Evolutionary conservation across 306 rosid species (phyloP), one percentile per base, ranked within the genome.

Genomic region (Medicago ruthenica): DNA sequence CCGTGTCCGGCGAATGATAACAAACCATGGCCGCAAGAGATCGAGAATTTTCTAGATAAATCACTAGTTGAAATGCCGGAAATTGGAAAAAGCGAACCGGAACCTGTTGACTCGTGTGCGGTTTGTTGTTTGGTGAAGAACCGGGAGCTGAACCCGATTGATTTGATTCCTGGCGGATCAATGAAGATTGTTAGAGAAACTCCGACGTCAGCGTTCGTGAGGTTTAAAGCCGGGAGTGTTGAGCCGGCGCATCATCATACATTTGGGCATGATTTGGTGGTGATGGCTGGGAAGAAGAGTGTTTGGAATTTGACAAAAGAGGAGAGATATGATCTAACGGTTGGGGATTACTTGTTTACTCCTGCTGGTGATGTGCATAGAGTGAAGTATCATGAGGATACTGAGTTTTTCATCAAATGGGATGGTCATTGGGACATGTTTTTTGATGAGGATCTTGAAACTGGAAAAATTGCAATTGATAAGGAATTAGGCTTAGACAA

Each of bases 231-330:
- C 0, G 96, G 96, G 75, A 91, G 93, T 42, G 93, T 91, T 14
- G 98, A 93, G 76, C 98, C 96, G 10, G 98, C 97, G 8, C 98
- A 93, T 27, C 97, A 89, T 82, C 98, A 91, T 62, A 91, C 96
- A 0, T 91, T 89, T 37, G 98, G 98, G 21, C 98, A 93, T 42
- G 98, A 93, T 60, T 69, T 93, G 91, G 92, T 91, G 47, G 98
- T 93, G 73, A 6, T 82, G 3, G 81, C 87, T 67, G 98, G 96
- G 75, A 91, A 77, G 77, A 93, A 93, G 87, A 93, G 87, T 1
- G 97, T 93, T 45, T 93, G 98, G 98, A 93, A 93, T 77, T 11
- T 91, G 64, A 91, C 81, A 9, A 91, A 88, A 76, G 76, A 85
- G 57, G 92, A 87, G 88, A 88, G 87, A 48, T 88, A 80, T 15